Conservation (phyloP, 257 asterid genomes). For the Verbena officinalis region DNA sequence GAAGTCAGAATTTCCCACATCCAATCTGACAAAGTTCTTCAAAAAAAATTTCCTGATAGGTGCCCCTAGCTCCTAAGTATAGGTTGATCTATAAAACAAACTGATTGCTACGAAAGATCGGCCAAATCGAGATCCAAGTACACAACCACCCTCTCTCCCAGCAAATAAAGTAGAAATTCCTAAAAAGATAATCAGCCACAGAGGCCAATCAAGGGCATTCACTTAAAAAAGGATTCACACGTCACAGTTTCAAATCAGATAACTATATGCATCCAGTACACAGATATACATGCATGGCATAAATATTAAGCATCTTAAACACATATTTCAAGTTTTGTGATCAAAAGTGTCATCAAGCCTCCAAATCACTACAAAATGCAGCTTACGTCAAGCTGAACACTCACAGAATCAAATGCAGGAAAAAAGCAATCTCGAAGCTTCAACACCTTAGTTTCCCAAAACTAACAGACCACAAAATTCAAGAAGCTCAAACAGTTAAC, state of each 20-base stretch:
- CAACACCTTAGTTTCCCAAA: neutral
- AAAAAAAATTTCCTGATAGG: slow-evolving; percentile 8
- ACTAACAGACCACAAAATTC: neutral
- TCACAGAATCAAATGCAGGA: too few relatives aligned
- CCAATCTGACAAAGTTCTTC: neutral
- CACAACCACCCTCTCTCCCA: neutral
- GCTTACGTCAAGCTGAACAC: slow-evolving; percentile 6
- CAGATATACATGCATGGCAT: neutral
- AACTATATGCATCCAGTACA: slow-evolving; percentile 6
- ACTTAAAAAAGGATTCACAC: slow-evolving; percentile 1
- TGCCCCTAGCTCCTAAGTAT: slow-evolving; percentile 11
- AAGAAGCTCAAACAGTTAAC: neutral
- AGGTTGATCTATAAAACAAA: slow-evolving; percentile 2
- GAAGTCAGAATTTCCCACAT: slow-evolving; percentile 5
- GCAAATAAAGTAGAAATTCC: neutral
- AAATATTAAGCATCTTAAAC: slow-evolving; percentile 11
- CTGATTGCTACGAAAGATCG: neutral
- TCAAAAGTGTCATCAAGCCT: slow-evolving; percentile 1
- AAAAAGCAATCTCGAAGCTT: neutral
- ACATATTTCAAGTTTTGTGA: neutral
- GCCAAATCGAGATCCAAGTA: neutral
- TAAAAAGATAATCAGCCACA: neutral
- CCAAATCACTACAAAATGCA: slow-evolving; percentile 3
- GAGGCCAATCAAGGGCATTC: slow-evolving; percentile 1
- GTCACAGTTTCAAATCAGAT: slow-evolving; percentile 8